Percentiles rank a stretch among this genome's conserved stretches.
Conservation (phyloP, 1,139 yeast species). For the Kluyveromyces sp. region DNA sequence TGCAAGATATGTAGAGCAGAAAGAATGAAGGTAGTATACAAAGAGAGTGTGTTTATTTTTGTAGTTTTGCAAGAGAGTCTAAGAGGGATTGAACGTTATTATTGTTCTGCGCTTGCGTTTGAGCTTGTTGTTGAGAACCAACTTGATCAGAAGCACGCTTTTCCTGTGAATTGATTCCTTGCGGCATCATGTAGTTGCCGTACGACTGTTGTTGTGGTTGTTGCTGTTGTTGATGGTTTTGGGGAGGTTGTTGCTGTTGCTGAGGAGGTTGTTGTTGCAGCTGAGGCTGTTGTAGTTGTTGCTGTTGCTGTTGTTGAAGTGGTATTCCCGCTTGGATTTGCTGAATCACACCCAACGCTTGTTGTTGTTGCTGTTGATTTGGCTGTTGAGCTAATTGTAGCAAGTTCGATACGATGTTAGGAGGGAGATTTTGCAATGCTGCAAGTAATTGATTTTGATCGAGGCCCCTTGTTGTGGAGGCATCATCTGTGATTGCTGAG, state of each 20-base stretch:
- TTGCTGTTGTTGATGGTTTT: slow-evolving; percentile 1
- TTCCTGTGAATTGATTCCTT: slow-evolving; percentile 5
- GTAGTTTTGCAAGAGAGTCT: slow-evolving; percentile 32
- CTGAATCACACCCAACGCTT: slow-evolving; percentile 25
- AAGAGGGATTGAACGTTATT: slow-evolving; percentile 32
- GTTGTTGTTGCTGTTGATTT: slow-evolving; percentile 29
- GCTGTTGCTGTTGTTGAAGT: slow-evolving; percentile 12
- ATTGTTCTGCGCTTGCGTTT: slow-evolving; percentile 15
- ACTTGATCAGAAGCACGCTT: slow-evolving; percentile 8
- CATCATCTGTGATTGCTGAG: slow-evolving; percentile 15
- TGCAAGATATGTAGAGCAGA: slow-evolving; percentile 3
- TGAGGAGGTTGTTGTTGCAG: slow-evolving; percentile 7
- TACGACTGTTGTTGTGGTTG: slow-evolving; percentile 7
- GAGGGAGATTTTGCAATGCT: slow-evolving; percentile 44
- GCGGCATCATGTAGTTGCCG: slow-evolving; percentile 3
- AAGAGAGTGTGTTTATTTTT: slow-evolving; percentile 15
- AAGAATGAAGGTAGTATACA: not conserved
- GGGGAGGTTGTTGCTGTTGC: slow-evolving; percentile 4
- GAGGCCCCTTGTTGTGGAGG: slow-evolving; percentile 21
- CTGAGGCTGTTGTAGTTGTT: slow-evolving; percentile 6
- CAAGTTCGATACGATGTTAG: slow-evolving; percentile 44
- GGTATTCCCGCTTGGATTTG: slow-evolving; percentile 19
- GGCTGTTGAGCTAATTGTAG: slow-evolving; percentile 36
- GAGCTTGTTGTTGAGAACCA: slow-evolving; percentile 6
- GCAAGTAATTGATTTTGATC: slow-evolving; percentile 30